Evolutionary conservation across 2,329 filamentous ascomycete species (phyloP), one percentile per base, ranked within the genome.

Genomic region (Pyricularia grisea): DNA sequence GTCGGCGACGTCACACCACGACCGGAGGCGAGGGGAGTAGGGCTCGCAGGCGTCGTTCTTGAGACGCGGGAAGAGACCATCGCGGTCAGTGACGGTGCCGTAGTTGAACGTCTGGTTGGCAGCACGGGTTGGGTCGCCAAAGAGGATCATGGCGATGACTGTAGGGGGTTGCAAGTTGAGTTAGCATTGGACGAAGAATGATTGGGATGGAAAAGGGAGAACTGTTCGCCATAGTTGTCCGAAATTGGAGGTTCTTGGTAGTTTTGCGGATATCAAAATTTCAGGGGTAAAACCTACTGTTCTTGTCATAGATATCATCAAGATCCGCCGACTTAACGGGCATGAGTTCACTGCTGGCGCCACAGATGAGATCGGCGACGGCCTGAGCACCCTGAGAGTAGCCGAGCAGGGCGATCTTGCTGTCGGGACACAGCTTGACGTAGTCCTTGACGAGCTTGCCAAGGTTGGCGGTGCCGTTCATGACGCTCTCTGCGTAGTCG

Each of bases 331-430:
- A 7, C 65, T 33, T 28, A 14, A 28, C 23, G 17, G 68, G 65
- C 17, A 75, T 74, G 3, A 71, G 71, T 7, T 36, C 31, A 23
- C 71, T 70, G 33, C 69, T 72, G 28, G 73, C 72, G 66, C 72
- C 74, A 68, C 75, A 73, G 10, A 74, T 72, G 58, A 76, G 72
- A 30, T 79, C 77, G 66, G 75, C 74, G 2, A 72, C 74, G 3
- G 74, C 72, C 71, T 78, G 63, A 71, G 77, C 74, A 74, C 74
- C 84, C 78, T 88, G 87, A 1, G 85, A 88, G 77, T 89, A 90
- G 7, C 88, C 87, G 27, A 89, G 82, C 12, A 89, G 76, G 1
- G 89, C 84, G 30, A 90, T 79, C 74, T 88, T 79, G 5, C 85
- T 84, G 69, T 79, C 75, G 0, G 88, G 87, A 73, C 87, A 90